Percentiles rank a stretch among this genome's conserved stretches.
Evolutionary conservation across 2,329 filamentous ascomycete species (phyloP).

Genomic region (Colletotrichum brevisporum): DNA sequence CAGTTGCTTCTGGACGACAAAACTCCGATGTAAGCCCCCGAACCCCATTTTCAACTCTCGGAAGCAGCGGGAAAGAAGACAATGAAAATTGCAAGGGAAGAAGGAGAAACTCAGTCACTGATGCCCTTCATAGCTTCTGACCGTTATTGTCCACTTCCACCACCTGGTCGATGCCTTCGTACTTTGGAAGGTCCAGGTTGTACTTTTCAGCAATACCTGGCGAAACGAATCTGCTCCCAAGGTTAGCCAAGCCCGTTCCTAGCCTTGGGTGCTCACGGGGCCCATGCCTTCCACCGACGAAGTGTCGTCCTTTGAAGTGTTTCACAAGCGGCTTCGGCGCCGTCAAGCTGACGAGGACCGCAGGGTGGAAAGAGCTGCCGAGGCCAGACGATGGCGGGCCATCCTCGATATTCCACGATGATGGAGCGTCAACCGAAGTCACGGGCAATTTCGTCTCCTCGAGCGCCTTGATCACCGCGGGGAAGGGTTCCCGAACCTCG

Average conservation of each 20-base stretch:
- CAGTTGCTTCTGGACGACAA: constrained; percentile 3
- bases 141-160: constrained; percentile 76
- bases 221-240: constrained; percentile 78
- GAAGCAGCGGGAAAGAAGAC: constrained; percentile 19
- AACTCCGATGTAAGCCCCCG: neutral
- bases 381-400: constrained; percentile 85
- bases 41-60: constrained; percentile 39
- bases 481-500: constrained; percentile 93
- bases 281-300: constrained; percentile 84
- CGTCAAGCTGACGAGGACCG: constrained; percentile 87
- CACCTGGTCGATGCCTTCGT: constrained; percentile 89
- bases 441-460: constrained; percentile 82
- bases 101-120: constrained; percentile 27
- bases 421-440: constrained; percentile 91
- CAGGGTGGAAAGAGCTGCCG: constrained; percentile 85
- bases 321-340: constrained; percentile 92
- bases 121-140: constrained; percentile 64
- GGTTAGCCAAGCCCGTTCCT: constrained; percentile 26
- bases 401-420: constrained; percentile 91
- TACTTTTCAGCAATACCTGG: constrained; percentile 87
- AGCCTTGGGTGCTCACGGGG: neutral
- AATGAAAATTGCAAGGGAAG: neutral
- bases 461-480: constrained; percentile 82
- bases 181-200: constrained; percentile 84
- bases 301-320: constrained; percentile 89